Conservation (phyloP, 2,329 filamentous ascomycete species). For the Ophiostoma angusticollis region DNA sequence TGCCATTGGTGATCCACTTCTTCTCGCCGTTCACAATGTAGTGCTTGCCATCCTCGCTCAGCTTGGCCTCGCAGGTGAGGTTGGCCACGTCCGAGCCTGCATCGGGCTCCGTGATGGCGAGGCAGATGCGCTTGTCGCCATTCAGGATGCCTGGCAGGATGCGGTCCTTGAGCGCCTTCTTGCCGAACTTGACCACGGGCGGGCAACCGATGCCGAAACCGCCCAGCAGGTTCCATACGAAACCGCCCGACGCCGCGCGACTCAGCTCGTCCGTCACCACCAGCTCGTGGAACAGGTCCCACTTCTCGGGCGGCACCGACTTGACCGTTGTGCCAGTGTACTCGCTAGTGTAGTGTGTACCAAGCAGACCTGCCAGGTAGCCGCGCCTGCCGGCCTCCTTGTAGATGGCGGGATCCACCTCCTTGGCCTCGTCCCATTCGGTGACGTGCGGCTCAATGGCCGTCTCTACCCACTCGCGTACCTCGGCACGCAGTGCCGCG, state of each 20-base stretch:
- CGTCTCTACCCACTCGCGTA: slow-evolving; percentile 81
- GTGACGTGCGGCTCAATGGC: slow-evolving; percentile 84
- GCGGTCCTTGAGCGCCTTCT: slow-evolving; percentile 70
- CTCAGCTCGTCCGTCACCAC: slow-evolving; percentile 90
- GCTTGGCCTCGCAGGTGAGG: slow-evolving; percentile 87
- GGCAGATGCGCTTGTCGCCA: slow-evolving; percentile 92
- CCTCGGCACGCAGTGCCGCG: slow-evolving; percentile 76
- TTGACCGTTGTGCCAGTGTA: slow-evolving; percentile 60
- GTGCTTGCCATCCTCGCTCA: slow-evolving; percentile 91
- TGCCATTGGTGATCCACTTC: slow-evolving; percentile 99
- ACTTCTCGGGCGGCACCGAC: slow-evolving; percentile 73
- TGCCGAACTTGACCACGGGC: slow-evolving; percentile 82
- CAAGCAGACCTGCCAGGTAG: slow-evolving; percentile 85
- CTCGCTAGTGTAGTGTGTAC: slow-evolving; percentile 66
- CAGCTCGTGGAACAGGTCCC: slow-evolving; percentile 98
- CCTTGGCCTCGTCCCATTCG: slow-evolving; percentile 94
- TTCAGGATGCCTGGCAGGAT: slow-evolving; percentile 78
- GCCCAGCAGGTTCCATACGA: slow-evolving; percentile 94
- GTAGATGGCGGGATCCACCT: slow-evolving; percentile 80
- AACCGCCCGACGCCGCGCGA: slow-evolving; percentile 74
- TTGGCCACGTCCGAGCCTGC: slow-evolving; percentile 93
- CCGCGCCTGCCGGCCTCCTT: slow-evolving; percentile 89
- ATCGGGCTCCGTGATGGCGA: slow-evolving; percentile 95
- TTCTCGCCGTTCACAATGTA: slow-evolving; percentile 99
- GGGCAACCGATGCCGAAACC: slow-evolving; percentile 95